Conservation (phyloP, 1,139 yeast genomes). For the Blastobotrys aristatus region DNA sequence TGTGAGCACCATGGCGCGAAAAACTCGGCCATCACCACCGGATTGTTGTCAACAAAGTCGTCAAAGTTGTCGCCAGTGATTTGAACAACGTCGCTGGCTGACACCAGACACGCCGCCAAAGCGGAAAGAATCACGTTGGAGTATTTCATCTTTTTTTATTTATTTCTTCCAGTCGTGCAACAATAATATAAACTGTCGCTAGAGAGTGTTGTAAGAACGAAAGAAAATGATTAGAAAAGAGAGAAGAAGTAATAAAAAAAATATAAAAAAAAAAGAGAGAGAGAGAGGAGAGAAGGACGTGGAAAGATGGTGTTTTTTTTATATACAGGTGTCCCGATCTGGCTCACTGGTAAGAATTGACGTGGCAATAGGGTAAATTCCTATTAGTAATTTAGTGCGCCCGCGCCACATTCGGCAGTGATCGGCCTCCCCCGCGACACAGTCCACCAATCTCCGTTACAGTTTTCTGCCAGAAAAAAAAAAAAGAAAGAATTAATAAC, state of each 20-base stretch:
- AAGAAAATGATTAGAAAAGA: background rate
- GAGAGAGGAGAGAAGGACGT: background rate
- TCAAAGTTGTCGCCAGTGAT: constrained; percentile 51
- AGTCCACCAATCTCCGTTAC: no score
- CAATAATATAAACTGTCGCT: no score
- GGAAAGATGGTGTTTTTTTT: background rate
- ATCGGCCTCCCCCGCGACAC: background rate
- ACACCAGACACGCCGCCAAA: constrained; percentile 10
- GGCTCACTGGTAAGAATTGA: background rate
- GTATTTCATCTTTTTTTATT: background rate
- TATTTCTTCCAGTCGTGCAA: no score
- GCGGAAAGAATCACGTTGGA: constrained; percentile 5
- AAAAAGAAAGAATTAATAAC: no score
- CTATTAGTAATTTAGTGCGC: background rate
- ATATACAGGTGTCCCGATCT: background rate
- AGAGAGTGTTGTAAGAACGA: background rate
- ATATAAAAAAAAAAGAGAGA: background rate
- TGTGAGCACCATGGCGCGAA: constrained; percentile 99
- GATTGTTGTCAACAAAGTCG: constrained; percentile 61
- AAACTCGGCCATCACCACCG: constrained; percentile 87
- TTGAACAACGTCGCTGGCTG: constrained; percentile 64
- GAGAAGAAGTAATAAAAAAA: background rate
- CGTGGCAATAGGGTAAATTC: constrained; percentile 12
- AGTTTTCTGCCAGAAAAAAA: no score
- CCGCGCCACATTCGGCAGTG: no score